phyloP scores from a whole-genome alignment of 495 filamentous ascomycete species.

The Neurospora sp. region DNA sequence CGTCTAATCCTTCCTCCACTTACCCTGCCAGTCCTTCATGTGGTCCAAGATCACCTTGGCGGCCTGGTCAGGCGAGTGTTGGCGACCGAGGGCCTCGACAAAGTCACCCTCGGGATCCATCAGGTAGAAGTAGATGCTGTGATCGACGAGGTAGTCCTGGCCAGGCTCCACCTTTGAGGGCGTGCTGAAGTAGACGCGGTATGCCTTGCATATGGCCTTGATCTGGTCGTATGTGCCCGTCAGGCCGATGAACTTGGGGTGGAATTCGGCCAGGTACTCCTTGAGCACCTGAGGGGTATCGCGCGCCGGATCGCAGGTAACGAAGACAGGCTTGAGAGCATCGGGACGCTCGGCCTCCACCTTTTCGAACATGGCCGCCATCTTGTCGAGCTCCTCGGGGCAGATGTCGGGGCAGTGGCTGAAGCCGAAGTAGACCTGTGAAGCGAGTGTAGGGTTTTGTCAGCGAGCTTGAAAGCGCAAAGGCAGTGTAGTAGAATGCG shows the following conservation, averaged over 20 bases:
- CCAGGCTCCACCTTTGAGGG: constrained; percentile 77
- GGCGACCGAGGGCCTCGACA: constrained; percentile 89
- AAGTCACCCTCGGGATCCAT: constrained; percentile 99
- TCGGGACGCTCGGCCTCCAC: constrained; percentile 43
- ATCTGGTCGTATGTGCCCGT: constrained; percentile 90
- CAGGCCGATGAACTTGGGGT: constrained; percentile 74
- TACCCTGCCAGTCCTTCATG: constrained; percentile 78
- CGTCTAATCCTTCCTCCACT: constrained; percentile 4
- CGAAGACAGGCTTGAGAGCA: constrained; percentile 60
- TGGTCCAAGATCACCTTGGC: constrained; percentile 78
- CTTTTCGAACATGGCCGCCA: constrained; percentile 84
- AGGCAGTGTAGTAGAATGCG: not conserved
- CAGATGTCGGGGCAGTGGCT: constrained; percentile 98
- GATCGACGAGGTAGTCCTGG: constrained; percentile 95
- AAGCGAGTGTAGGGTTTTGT: not conserved
- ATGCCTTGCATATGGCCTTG: constrained; percentile 84
- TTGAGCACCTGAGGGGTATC: constrained; percentile 79
- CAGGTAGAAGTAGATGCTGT: constrained; percentile 98
- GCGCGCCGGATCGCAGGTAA: constrained; percentile 88
- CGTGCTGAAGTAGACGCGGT: constrained; percentile 95
- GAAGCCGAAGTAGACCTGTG: constrained; percentile 90
- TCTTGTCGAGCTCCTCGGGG: constrained; percentile 97
- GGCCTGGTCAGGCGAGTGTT: constrained; percentile 80
- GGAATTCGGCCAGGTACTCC: constrained; percentile 84
- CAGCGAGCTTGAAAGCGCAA: not conserved